Evolutionary conservation across 1,139 yeast genomes (phyloP).

Genomic region (Nadsonia starkeyi-henricii): DNA sequence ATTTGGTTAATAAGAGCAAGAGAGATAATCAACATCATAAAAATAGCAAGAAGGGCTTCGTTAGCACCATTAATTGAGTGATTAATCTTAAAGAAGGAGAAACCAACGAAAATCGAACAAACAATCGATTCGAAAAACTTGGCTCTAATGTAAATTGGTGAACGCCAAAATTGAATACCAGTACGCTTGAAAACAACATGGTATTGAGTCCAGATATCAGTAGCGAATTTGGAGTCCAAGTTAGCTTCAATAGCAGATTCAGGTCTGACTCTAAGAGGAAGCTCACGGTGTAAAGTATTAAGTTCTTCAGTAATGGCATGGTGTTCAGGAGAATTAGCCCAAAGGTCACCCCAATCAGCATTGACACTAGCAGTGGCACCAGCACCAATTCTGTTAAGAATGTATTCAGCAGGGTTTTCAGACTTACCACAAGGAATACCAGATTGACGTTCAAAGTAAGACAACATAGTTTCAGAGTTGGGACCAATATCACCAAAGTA

Average conservation of each 20-base stretch:
- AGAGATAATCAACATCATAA: conserved; percentile 41
- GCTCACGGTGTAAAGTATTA: conserved; percentile 21
- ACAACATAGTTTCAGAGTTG: conserved; percentile 34
- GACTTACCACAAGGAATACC: conserved; percentile 32
- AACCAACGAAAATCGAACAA: conserved; percentile 38
- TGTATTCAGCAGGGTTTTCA: conserved; percentile 57
- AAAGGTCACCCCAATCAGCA: conserved; percentile 31
- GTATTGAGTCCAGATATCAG: conserved; percentile 25
- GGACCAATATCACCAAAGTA: conserved; percentile 54
- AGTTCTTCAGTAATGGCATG: conserved; percentile 26
- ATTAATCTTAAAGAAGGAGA: conserved; percentile 31
- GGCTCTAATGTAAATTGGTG: conserved; percentile 32
- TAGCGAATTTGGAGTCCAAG: conserved; percentile 19
- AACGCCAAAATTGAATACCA: conserved; percentile 29
- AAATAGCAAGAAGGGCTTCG: conserved; percentile 29
- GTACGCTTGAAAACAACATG: conserved; percentile 25
- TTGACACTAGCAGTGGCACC: conserved; percentile 44
- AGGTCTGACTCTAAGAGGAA: conserved; percentile 12
- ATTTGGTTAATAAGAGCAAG: conserved; percentile 44
- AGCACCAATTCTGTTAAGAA: conserved; percentile 50
- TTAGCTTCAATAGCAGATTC: conserved; percentile 8
- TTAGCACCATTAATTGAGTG: conserved; percentile 22
- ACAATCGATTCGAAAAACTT: conserved; percentile 33
- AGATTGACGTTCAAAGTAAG: conserved; percentile 43
- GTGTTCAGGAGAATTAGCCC: conserved; percentile 31